Evolutionary conservation across 2,329 filamentous ascomycete species (phyloP).

Genomic region (Pseudogymnoascus sp.): DNA sequence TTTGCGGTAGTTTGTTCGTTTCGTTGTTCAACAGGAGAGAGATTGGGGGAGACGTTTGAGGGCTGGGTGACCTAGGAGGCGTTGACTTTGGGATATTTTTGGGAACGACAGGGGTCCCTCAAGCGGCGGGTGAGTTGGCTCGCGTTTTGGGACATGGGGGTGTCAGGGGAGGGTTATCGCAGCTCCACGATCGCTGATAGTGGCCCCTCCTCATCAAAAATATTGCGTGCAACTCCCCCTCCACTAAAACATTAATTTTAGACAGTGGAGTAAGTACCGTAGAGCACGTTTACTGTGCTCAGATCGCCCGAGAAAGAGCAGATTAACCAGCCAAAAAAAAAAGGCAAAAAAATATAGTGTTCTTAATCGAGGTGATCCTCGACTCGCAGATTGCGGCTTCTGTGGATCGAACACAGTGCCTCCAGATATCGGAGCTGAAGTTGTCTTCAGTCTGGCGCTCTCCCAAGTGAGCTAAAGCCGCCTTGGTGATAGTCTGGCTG

Average conservation of each 20-base stretch:
- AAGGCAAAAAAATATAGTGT: slow-evolving; percentile 11
- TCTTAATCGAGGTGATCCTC: slow-evolving; percentile 12
- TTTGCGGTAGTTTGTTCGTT: background rate
- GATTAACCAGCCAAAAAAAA: background rate
- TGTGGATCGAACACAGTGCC: slow-evolving; percentile 16
- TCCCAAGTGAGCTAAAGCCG: slow-evolving; percentile 17
- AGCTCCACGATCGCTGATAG: background rate
- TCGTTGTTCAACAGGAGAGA: background rate
- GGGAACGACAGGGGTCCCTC: background rate
- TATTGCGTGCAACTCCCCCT: background rate
- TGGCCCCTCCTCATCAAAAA: background rate
- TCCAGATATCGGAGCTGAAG: slow-evolving; percentile 13
- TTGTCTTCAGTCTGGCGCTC: slow-evolving; percentile 15
- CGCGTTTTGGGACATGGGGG: background rate
- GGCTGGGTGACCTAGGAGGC: slow-evolving; percentile 4
- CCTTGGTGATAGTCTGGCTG: slow-evolving; percentile 1
- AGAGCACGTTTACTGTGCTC: background rate
- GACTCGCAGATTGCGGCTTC: slow-evolving; percentile 14
- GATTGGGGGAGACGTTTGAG: background rate
- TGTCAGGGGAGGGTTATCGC: background rate
- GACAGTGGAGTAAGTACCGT: background rate
- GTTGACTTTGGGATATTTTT: background rate
- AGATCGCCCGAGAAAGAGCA: background rate
- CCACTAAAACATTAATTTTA: background rate
- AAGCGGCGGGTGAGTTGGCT: background rate